Evolutionary conservation across 1,139 yeast genomes (phyloP).

Genomic region (Debaryomycetaceae sp.): DNA sequence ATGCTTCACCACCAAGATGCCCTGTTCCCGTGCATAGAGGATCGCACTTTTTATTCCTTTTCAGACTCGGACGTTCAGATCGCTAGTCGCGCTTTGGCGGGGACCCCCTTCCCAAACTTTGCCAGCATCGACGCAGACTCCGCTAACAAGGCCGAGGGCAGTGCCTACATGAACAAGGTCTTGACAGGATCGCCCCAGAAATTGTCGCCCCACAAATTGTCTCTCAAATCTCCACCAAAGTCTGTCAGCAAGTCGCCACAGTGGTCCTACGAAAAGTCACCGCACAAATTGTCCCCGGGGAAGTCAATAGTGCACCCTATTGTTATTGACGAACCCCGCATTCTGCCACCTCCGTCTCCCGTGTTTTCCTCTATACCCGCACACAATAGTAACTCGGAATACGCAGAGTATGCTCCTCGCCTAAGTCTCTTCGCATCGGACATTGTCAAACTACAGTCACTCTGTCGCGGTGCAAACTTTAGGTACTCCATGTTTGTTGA

Average conservation of each 20-base stretch:
- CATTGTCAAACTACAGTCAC: conserved; percentile 42
- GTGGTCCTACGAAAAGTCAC: too few relatives aligned
- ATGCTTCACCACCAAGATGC: conserved; percentile 42
- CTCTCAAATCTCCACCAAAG: not conserved
- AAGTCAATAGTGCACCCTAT: conserved; percentile 1
- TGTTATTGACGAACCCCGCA: not conserved
- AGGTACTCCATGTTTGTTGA: conserved; percentile 55
- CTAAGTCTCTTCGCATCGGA: conserved; percentile 4
- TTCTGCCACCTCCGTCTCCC: not conserved
- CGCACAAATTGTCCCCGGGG: not conserved
- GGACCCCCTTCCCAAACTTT: conserved; percentile 56
- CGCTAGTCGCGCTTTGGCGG: conserved; percentile 59
- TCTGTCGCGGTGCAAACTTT: conserved; percentile 54
- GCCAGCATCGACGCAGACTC: conserved; percentile 20
- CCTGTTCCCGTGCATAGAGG: conserved; percentile 52
- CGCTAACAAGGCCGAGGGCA: not conserved
- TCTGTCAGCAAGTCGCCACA: too few relatives aligned
- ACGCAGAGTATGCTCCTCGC: not conserved
- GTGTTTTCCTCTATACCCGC: not conserved
- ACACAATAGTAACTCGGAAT: not conserved
- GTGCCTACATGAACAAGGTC: conserved; percentile 8
- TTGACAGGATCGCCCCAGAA: conserved; percentile 4
- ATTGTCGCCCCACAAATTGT: not conserved
- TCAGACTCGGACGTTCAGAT: conserved; percentile 54
- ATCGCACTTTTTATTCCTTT: conserved; percentile 52